Base-by-base conservation (phyloP, 208 protist species). In the Acanthamoeba castellanii region DNA sequence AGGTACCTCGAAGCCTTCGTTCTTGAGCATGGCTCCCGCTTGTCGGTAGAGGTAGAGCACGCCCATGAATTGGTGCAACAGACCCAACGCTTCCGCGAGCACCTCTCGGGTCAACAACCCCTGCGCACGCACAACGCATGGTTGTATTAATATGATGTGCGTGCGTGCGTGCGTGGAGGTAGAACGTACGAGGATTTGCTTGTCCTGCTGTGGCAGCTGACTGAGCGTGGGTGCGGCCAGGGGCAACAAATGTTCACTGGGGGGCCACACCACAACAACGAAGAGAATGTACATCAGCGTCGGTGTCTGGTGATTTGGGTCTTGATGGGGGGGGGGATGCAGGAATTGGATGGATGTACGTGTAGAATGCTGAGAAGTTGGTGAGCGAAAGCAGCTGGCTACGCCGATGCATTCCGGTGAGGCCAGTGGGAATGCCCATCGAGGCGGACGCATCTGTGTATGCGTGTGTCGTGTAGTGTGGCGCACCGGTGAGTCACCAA, bases 31-130 rank as follows among this genome's bases (percentile, higher is more conserved):
- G n/a, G 84, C 50, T 16, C 50, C 84, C 16, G 84, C 84, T 45
- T 90, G 84, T 18, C 84, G 50, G 50, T 90, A 90, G 34, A 90
- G 59, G 52, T 61, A 61, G 16, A 90, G 84, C 13, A 27, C 84
- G 30, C 50, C 59, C 84, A 90, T 90, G 84, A 70, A 90, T 30
- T 45, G 84, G 34, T 90, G 84, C n/a, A 90, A 25, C 16, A 90
- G 55, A 8, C 55, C 50, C 32, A 90, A 27, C n/a, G 84, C 84
- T 1, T 68, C 55, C n/a, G 42, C 5, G 55, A 90, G 50, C 84
- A 68, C 84, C 18, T 90, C 84, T 14, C 34, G 84, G 0, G 50
- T 66, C 32, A 90, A 18, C 50, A 61, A 37, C 0, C 84, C 84
- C 84, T 90, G 42, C n/a, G 34, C 2, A 52, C 22, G n/a, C 5